Conservation (phyloP, 2,329 filamentous ascomycete genomes). For the Mariannaea sp. region DNA sequence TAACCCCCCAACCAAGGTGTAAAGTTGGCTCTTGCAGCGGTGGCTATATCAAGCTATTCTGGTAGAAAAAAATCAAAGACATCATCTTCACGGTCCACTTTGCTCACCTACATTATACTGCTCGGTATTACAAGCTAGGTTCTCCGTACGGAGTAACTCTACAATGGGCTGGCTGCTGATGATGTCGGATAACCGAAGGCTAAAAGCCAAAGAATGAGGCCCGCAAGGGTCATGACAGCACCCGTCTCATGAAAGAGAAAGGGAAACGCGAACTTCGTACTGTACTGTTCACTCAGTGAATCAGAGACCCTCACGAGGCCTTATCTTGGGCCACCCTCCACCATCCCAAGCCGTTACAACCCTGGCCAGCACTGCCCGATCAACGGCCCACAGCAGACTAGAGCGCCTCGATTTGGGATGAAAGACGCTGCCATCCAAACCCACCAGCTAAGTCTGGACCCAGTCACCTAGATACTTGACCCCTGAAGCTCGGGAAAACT, state of each 20-base stretch:
- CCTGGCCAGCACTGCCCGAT: conserved; percentile 30
- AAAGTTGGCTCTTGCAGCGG: background rate
- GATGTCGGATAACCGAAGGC: too few species aligned
- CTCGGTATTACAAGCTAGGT: too few species aligned
- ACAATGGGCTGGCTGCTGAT: too few species aligned
- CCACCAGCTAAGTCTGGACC: background rate
- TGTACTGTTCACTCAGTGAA: background rate
- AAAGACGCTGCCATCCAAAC: conserved; percentile 10
- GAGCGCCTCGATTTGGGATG: conserved; percentile 30
- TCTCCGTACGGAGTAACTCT: too few species aligned
- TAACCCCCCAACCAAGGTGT: conserved; percentile 2
- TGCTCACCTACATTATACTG: too few species aligned
- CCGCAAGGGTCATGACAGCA: conserved; percentile 15
- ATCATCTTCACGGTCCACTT: conserved; percentile 32
- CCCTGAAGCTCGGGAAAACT: conserved; percentile 26
- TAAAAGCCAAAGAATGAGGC: conserved; percentile 25
- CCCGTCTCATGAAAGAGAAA: too few species aligned
- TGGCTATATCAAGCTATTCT: conserved; percentile 20
- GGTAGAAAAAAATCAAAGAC: conserved; percentile 20
- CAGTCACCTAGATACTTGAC: conserved; percentile 2
- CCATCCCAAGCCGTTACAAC: conserved; percentile 6
- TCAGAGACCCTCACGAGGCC: conserved; percentile 16
- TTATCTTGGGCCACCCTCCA: conserved; percentile 27
- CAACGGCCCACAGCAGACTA: conserved; percentile 27
- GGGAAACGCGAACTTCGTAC: too few species aligned